phyloP scores from a whole-genome alignment of 805 yeast genomes.

The Starmera quercuum region DNA sequence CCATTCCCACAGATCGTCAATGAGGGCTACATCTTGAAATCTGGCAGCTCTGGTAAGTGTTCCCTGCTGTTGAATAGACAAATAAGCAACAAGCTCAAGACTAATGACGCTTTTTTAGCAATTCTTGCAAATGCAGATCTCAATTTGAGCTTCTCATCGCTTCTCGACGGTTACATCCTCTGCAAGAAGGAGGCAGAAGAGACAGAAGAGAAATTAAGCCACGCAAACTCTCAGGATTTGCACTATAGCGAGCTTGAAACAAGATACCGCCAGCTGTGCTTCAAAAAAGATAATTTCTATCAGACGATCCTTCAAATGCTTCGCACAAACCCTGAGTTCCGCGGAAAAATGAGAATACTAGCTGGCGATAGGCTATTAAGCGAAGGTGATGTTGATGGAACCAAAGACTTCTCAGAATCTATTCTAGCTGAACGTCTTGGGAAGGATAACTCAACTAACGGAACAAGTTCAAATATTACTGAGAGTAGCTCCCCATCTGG shows the following conservation, averaged over 20 bases:
- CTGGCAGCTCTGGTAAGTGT: not conserved
- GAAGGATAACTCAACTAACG: too few relatives aligned
- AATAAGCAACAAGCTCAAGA: too few relatives aligned
- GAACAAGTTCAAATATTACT: too few relatives aligned
- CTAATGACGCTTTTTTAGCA: not conserved
- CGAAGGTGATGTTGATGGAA: too few relatives aligned
- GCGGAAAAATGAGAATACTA: not conserved
- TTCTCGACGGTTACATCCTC: too few relatives aligned
- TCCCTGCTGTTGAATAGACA: too few relatives aligned
- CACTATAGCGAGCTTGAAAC: not conserved
- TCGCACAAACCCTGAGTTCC: not conserved
- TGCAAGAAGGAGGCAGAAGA: too few relatives aligned
- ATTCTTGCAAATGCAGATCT: not conserved
- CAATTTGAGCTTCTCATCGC: not conserved
- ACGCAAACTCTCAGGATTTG: too few relatives aligned
- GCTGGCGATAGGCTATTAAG: not conserved
- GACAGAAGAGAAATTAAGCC: too few relatives aligned
- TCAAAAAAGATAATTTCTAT: not conserved
- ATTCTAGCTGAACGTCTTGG: too few relatives aligned
- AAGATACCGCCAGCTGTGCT: not conserved
- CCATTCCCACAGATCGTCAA: not conserved
- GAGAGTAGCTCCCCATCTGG: too few relatives aligned
- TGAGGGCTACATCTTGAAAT: not conserved
- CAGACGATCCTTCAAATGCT: not conserved
- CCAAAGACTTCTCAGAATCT: too few relatives aligned